phyloP scores from a whole-genome alignment of 163 green algal genomes.

The Trebouxiophyceae sp. region DNA sequence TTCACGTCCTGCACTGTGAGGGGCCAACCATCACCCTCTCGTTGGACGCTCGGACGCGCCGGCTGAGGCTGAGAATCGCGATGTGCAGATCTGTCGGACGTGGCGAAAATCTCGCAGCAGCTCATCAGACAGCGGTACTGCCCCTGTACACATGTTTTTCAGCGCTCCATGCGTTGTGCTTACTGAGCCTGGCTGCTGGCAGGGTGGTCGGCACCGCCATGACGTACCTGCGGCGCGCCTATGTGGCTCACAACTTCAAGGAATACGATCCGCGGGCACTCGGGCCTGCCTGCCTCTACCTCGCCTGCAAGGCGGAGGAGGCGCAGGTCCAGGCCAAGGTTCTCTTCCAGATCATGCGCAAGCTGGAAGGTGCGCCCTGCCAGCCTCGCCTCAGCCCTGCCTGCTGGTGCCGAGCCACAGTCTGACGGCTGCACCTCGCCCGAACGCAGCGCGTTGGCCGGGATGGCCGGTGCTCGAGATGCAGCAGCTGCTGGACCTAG shows the following conservation, averaged over 20 bases:
- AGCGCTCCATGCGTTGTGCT: background rate
- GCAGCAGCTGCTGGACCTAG: constrained; percentile 60
- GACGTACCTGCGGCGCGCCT: constrained; percentile 59
- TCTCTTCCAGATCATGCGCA: constrained; percentile 40
- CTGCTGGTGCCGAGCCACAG: no score
- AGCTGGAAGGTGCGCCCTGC: no score
- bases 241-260: constrained; percentile 43
- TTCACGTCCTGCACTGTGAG: background rate
- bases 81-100: background rate
- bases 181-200: no score
- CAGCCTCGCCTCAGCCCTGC: no score
- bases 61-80: no score
- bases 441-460: no score
- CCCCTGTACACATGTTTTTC: background rate
- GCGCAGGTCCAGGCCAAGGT: constrained; percentile 53
- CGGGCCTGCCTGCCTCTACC: constrained; percentile 60
- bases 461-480: no score
- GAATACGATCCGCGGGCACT: constrained; percentile 55
- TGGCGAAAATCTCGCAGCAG: background rate
- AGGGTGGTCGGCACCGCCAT: constrained; percentile 51
- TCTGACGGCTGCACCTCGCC: no score
- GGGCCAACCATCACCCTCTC: no score
- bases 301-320: constrained; percentile 77
- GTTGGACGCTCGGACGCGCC: no score
- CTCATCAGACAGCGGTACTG: background rate